These are phyloP conservation scores for Neocallimastix lanati DNA, from an alignment of 192 early-diverging fungal species.

Conservation along the genomic window DNA sequence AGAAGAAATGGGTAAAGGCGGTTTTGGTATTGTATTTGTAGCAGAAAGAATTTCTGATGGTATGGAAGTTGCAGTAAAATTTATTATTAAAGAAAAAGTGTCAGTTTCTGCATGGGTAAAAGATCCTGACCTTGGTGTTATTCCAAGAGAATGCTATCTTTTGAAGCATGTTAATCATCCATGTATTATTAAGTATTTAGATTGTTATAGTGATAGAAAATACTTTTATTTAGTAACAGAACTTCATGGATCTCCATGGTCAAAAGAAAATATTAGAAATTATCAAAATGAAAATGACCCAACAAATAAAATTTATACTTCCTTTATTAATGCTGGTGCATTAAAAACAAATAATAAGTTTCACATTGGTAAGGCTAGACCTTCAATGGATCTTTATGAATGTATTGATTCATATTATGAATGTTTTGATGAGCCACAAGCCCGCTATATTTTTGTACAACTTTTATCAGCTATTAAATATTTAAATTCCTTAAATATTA, in stretches of 20 bases:
- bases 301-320: not conserved
- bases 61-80: conserved; percentile 52
- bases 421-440: conserved; percentile 40
- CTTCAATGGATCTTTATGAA: conserved; percentile 53
- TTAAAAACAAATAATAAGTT: not conserved
- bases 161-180: conserved; percentile 27
- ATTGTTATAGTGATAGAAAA: conserved; percentile 10
- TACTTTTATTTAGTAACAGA: not conserved
- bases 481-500: conserved; percentile 38
- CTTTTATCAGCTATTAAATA: conserved; percentile 44
- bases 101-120: conserved; percentile 22
- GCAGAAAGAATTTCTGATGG: conserved; percentile 25
- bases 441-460: conserved; percentile 47
- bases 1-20: conserved; percentile 47
- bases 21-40: conserved; percentile 47
- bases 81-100: conserved; percentile 34
- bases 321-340: not conserved
- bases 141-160: conserved; percentile 35
- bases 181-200: conserved; percentile 45
- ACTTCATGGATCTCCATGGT: not conserved
- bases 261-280: not conserved
- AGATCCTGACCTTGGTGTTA: conserved; percentile 17
- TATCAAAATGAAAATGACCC: not conserved
- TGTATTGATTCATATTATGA: conserved; percentile 47
- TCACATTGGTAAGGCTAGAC: conserved; percentile 9